These are phyloP conservation scores for Exobasidium rhododendri DNA, from an alignment of 1,284 basidiomycete genomes.

Conservation along the genomic window DNA sequence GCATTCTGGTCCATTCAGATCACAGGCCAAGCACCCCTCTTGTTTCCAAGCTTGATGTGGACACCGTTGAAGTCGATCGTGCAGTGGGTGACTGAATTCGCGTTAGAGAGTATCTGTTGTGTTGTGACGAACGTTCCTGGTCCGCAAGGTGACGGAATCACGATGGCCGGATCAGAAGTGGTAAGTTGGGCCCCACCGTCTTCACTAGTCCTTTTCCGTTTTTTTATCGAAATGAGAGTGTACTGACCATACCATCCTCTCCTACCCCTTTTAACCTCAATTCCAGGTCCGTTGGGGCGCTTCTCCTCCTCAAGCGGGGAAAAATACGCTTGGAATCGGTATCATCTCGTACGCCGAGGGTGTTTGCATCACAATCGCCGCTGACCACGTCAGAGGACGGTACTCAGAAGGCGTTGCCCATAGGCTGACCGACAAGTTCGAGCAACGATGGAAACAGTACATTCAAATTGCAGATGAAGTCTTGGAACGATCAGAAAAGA, in stretches of 20 bases:
- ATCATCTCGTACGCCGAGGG: conserved; percentile 46
- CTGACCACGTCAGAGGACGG: conserved; percentile 24
- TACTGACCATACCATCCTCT: too few species aligned
- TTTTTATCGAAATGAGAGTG: conserved; percentile 24
- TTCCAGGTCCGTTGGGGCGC: conserved; percentile 15
- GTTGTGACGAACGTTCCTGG: conserved; percentile 53
- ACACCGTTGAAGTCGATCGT: conserved; percentile 12
- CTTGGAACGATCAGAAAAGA: neutral
- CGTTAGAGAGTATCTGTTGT: conserved; percentile 32
- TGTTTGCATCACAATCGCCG: conserved; percentile 41
- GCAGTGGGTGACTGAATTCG: neutral
- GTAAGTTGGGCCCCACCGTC: conserved; percentile 24
- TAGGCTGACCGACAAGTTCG: conserved; percentile 9
- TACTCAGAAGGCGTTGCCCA: conserved; percentile 11
- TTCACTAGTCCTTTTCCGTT: too few species aligned
- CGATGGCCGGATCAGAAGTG: conserved; percentile 33
- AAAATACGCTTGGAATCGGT: conserved; percentile 46
- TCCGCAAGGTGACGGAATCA: conserved; percentile 27
- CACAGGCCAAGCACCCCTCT: conserved; percentile 35
- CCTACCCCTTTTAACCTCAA: too few species aligned
- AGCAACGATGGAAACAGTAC: conserved; percentile 12
- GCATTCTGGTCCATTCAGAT: conserved; percentile 33
- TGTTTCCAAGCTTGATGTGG: conserved; percentile 17
- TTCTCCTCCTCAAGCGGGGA: conserved; percentile 46
- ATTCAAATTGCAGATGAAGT: conserved; percentile 10